phyloP scores from a whole-genome alignment of 192 early-diverging fungal species.

The Coemansia sp. region DNA sequence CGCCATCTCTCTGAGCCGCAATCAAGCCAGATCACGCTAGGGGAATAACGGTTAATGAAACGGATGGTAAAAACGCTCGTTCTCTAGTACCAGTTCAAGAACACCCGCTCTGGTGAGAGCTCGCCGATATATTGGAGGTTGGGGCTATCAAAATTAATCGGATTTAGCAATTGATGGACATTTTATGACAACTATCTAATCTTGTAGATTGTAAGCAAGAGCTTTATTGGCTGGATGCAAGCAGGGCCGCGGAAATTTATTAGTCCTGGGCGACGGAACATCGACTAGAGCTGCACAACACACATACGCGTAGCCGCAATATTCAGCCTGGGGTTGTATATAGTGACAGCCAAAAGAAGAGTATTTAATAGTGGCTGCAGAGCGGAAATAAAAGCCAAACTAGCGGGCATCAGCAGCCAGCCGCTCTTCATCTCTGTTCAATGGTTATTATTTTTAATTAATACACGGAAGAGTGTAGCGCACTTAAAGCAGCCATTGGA shows the following conservation, averaged over 20 bases:
- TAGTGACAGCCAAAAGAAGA: too few species aligned
- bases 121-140: not conserved
- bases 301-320: not conserved
- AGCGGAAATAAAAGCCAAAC: not conserved
- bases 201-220: not conserved
- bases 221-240: constrained; percentile 14
- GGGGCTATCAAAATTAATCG: not conserved
- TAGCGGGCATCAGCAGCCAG: not conserved
- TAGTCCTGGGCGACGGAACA: not conserved
- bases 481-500: not conserved
- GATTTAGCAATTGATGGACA: not conserved
- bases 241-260: constrained; percentile 11
- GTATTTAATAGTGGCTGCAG: not conserved
- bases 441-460: not conserved
- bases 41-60: too few species aligned
- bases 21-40: too few species aligned
- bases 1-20: too few species aligned
- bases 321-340: not conserved
- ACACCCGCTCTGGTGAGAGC: not conserved
- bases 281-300: not conserved
- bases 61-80: too few species aligned
- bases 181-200: not conserved
- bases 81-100: too few species aligned
- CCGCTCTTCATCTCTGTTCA: not conserved
- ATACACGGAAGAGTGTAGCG: not conserved